Evolutionary conservation across 352 stramenopile genomes (phyloP), one percentile per base, ranked within the genome.

Genomic region (Vaucheria bursata): DNA sequence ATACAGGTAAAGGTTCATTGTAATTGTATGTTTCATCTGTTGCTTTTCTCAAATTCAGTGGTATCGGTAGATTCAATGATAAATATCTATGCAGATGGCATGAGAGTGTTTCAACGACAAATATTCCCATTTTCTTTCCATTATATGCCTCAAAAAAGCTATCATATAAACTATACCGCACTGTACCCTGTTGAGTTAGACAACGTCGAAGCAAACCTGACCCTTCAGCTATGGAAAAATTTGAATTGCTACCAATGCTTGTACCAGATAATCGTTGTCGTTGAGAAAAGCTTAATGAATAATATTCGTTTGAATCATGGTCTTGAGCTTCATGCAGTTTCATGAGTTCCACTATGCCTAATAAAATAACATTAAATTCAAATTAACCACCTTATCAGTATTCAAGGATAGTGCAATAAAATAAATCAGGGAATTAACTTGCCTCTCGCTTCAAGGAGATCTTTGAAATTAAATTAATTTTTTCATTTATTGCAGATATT

Each of bases 171-270:
- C 74, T 73, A 1, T 38, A 66, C 25, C 75, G 75, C 31, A 80
- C 75, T 53, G 65, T 71, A 45, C 71, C 49, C 75, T 80, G 75
- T 71, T 80, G 75, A 25, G 75, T 74, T 32, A 80, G 40, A 38
- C 75, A 80, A 36, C 75, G 53, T 53, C 75, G 69, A 31, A 80
- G 68, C 71, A 80, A 71, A 35, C 75, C 75, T 25, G 77, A 74
- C 1, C 75, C 75, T 36, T 80, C 75, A 29, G 75, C 75, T 33
- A 80, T 52, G 18, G 75, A 75, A 31, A 80, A 49, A 31, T 68
- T 53, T 32, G 34, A 49, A 38, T 71, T 71, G 38, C 59, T 12
- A 7, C 32, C 59, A 31, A 31, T 25, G 7, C 39, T 68, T n/a
- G 33, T 53, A 25, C 29, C 32, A 12, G 36, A 59, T 1, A 7